These are phyloP conservation scores for Durotheca rogersii DNA, from an alignment of 495 filamentous ascomycete species.

Conservation along the genomic window DNA sequence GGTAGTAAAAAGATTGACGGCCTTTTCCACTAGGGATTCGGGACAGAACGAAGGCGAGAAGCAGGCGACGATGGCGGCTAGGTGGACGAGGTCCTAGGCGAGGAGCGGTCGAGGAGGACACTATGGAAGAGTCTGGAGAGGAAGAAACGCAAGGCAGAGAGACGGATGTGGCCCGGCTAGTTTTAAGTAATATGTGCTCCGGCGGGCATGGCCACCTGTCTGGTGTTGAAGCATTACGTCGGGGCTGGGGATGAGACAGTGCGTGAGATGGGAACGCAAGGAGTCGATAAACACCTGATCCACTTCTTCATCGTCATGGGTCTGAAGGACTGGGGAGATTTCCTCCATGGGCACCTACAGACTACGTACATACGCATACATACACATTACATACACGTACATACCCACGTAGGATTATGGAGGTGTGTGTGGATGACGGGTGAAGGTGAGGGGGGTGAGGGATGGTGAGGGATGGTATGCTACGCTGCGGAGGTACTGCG, in stretches of 20 bases:
- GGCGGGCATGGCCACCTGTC: slow-evolving; percentile 13
- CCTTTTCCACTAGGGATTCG: slow-evolving; percentile 34
- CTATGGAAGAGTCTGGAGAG: slow-evolving; percentile 30
- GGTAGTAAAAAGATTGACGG: slow-evolving; percentile 45
- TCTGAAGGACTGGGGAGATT: slow-evolving; percentile 23
- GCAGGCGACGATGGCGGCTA: slow-evolving; percentile 17
- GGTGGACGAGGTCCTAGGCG: slow-evolving; percentile 19
- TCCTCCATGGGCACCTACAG: too few relatives aligned
- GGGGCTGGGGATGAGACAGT: slow-evolving; percentile 23
- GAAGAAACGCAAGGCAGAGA: slow-evolving; percentile 11
- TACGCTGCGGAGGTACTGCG: too few relatives aligned
- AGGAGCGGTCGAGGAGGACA: slow-evolving; percentile 22
- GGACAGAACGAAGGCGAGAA: slow-evolving; percentile 25
- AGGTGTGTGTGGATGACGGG: too few relatives aligned
- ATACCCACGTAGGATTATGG: too few relatives aligned
- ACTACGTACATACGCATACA: too few relatives aligned
- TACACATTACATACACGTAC: too few relatives aligned
- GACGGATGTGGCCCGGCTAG: slow-evolving; percentile 13
- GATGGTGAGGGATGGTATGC: too few relatives aligned
- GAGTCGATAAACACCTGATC: slow-evolving; percentile 29
- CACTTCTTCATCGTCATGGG: slow-evolving; percentile 26
- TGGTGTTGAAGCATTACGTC: slow-evolving; percentile 14
- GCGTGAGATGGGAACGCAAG: slow-evolving; percentile 28
- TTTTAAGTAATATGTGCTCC: slow-evolving; percentile 24
- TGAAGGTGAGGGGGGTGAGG: too few relatives aligned